Percentiles rank a stretch among this genome's conserved stretches.
These are phyloP conservation scores for Ampelomyces quisqualis DNA, from an alignment of 2,329 filamentous ascomycete species.

Conservation along the genomic window DNA sequence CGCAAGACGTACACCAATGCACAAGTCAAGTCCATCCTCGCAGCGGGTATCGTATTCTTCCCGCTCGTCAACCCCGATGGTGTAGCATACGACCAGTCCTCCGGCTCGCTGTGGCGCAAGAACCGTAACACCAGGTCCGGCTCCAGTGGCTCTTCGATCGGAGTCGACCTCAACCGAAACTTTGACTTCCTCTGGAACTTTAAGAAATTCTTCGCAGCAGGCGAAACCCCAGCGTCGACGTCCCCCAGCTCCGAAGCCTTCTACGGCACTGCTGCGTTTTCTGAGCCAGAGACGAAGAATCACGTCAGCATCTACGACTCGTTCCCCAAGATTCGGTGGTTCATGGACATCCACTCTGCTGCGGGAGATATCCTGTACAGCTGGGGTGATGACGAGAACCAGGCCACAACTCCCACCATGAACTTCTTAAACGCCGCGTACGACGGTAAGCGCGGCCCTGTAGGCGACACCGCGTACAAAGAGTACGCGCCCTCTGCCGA, in stretches of 20 bases:
- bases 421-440: constrained; percentile 57
- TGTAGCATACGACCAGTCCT: constrained; percentile 39
- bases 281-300: constrained; percentile 59
- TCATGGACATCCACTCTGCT: constrained; percentile 60
- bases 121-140: constrained; percentile 47
- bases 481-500: constrained; percentile 46
- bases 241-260: constrained; percentile 52
- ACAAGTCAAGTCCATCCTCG: constrained; percentile 55
- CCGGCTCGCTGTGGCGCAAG: constrained; percentile 40
- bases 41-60: constrained; percentile 57
- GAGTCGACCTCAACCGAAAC: constrained; percentile 43
- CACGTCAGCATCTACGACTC: constrained; percentile 56
- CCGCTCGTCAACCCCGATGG: constrained; percentile 42
- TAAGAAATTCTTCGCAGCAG: constrained; percentile 48
- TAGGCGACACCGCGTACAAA: constrained; percentile 55
- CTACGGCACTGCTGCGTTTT: constrained; percentile 54
- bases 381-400: constrained; percentile 59
- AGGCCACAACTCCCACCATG: constrained; percentile 49
- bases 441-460: constrained; percentile 54
- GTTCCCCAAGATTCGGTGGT: constrained; percentile 56
- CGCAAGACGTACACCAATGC: constrained; percentile 53
- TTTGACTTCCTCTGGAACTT: constrained; percentile 61
- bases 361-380: constrained; percentile 56
- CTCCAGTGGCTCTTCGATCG: constrained; percentile 25
- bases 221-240: constrained; percentile 45